These are phyloP conservation scores for Penicillium steckii DNA, from an alignment of 495 filamentous ascomycete species.

Conservation along the genomic window DNA sequence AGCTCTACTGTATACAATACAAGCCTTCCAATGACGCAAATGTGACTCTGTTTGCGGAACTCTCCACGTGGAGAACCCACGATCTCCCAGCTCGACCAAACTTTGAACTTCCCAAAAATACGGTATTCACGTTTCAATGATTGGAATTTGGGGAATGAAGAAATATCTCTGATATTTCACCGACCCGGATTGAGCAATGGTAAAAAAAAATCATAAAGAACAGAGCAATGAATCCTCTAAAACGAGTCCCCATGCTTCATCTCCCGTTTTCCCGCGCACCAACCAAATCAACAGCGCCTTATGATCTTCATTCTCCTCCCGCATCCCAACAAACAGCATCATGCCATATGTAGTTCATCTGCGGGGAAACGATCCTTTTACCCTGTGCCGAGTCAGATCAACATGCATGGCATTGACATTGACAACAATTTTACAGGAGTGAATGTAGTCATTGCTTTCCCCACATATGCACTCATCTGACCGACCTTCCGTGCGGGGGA, in stretches of 20 bases:
- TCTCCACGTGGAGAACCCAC: background rate
- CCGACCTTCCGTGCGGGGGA: conserved; percentile 4
- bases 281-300: background rate
- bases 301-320: background rate
- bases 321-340: background rate
- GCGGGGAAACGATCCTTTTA: background rate
- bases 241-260: no score
- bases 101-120: background rate
- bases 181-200: background rate
- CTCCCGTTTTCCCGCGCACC: background rate
- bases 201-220: no score
- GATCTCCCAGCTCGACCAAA: background rate
- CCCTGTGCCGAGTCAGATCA: background rate
- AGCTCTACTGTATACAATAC: background rate
- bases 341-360: background rate
- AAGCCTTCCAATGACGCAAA: conserved; percentile 1
- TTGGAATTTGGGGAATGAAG: background rate
- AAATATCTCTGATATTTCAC: background rate
- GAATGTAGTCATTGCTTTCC: background rate
- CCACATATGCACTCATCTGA: conserved; percentile 10
- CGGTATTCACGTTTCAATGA: background rate
- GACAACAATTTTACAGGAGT: background rate
- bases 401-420: background rate
- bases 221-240: no score
- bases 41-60: background rate